These are phyloP conservation scores for Ophiostoma australiae DNA, from an alignment of 2,329 filamentous ascomycete species.

Conservation along the genomic window DNA sequence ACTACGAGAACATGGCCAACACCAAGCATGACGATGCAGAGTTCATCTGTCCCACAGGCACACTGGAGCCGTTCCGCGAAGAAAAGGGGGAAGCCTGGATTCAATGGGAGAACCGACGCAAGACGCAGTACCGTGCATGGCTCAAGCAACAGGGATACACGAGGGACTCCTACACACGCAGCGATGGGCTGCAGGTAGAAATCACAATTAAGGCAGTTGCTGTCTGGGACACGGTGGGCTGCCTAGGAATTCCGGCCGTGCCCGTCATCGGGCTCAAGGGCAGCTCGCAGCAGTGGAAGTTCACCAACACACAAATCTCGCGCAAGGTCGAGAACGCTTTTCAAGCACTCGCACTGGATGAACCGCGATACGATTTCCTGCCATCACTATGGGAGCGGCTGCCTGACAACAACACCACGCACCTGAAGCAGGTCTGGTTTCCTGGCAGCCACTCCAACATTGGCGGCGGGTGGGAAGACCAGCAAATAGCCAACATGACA, in stretches of 20 bases:
- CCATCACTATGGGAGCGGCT: slow-evolving; percentile 42
- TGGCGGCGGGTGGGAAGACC: slow-evolving; percentile 52
- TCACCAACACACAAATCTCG: slow-evolving; percentile 43
- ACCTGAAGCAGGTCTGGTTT: slow-evolving; percentile 48
- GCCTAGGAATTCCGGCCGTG: slow-evolving; percentile 41
- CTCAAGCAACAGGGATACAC: slow-evolving; percentile 36
- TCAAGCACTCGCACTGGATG: slow-evolving; percentile 48
- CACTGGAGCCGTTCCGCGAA: slow-evolving; percentile 30
- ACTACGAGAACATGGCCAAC: slow-evolving; percentile 36
- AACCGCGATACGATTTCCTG: slow-evolving; percentile 40
- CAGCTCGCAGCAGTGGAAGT: slow-evolving; percentile 35
- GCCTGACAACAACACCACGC: slow-evolving; percentile 30
- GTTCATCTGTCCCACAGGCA: slow-evolving; percentile 28
- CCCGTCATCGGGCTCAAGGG: slow-evolving; percentile 38
- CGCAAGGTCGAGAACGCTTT: slow-evolving; percentile 44
- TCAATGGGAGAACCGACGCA: slow-evolving; percentile 35
- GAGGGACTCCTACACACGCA: slow-evolving; percentile 32
- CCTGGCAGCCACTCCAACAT: slow-evolving; percentile 59
- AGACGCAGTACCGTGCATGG: slow-evolving; percentile 36
- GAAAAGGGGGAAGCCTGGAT: slow-evolving; percentile 33
- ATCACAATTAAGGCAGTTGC: slow-evolving; percentile 44
- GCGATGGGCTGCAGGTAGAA: slow-evolving; percentile 32
- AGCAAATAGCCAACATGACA: slow-evolving; percentile 34
- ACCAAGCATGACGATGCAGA: slow-evolving; percentile 26
- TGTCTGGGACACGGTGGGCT: slow-evolving; percentile 49